Percentiles rank a stretch among this genome's conserved stretches.
Evolutionary conservation across 257 asterid species (phyloP).

Genomic region (Craterostigma plantagineum): DNA sequence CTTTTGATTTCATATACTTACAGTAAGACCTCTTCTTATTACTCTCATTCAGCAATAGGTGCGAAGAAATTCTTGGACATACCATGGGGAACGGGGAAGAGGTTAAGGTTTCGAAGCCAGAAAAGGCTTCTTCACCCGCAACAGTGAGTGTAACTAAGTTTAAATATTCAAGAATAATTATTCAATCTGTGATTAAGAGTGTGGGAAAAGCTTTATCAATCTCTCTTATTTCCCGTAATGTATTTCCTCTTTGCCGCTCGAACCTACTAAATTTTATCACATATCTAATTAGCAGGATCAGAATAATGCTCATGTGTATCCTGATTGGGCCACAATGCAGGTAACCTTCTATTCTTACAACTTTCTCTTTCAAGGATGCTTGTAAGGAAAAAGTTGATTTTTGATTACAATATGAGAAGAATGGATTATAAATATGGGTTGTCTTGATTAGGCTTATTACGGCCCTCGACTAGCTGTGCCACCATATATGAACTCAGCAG

Average conservation of each 20-base stretch:
- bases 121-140: conserved; percentile 40
- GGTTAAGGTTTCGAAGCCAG: conserved; percentile 39
- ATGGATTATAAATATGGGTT: conserved; percentile 1
- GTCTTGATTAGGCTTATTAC: conserved; percentile 51
- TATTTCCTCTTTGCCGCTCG: not conserved
- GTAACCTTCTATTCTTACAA: conserved; percentile 13
- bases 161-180: not conserved
- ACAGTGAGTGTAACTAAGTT: conserved; percentile 23
- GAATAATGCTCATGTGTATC: conserved; percentile 48
- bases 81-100: conserved; percentile 76
- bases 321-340: conserved; percentile 98
- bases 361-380: too few relatives aligned
- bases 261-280: not conserved
- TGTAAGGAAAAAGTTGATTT: not conserved
- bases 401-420: not conserved
- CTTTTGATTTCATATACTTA: too few relatives aligned
- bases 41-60: conserved; percentile 3
- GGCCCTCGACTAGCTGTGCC: conserved; percentile 94
- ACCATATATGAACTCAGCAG: conserved; percentile 64
- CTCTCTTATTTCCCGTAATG: not conserved
- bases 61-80: conserved; percentile 8
- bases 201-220: conserved; percentile 2
- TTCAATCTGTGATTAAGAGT: not conserved
- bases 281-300: conserved; percentile 51
- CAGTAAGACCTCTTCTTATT: too few relatives aligned